Base-by-base conservation (phyloP, 148 eudicot species). In the Hydrangea macrophylla region DNA sequence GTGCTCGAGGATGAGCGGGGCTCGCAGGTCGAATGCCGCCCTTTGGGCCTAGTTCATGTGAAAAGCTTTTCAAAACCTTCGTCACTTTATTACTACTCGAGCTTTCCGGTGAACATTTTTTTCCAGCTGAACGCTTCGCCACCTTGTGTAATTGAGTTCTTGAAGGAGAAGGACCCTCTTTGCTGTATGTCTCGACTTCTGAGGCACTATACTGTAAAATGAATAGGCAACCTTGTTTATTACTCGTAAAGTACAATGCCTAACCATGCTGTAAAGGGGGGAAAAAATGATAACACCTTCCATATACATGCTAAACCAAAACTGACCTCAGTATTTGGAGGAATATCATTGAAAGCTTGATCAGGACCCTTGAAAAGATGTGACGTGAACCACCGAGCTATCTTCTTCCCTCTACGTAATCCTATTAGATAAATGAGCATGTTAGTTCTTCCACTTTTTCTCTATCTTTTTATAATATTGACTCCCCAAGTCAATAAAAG, bases 31-130 rank as follows among this genome's bases (percentile, higher is more conserved):
- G 80, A 70, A 84, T 68, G 32, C 80, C 85, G 69, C 82, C 82
- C 53, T 79, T 81, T 64, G 83, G 86, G 51, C 87, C 83, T 70
- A 84, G 78, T 79, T 85, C 92, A 60, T 85, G 89, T 6, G 92
- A 87, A 76, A 82, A 82, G 64, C 92, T 85, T 72, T 87, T 87
- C 50, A 74, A 26, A 17, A 58, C 79, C 73, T 79, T 83, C 24
- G 85, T 72, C 70, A 71, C 74, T 72, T 79, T 79, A 63, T 22
- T 42, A 13, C 32, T 30, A 20, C 53, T 3, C 28, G 42, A 60
- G 27, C 33, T 48, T 68, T 70, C 80, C 40, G 76, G 35, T 71
- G 76, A 65, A 74, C 60, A 60, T 56, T 61, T 70, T 68, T 73
- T 65, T 40, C 28, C 77, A 32, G 74, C 55, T 64, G 64, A 39